Conservation (phyloP, 1,284 basidiomycete genomes). For the Boletus semigastroideus region DNA sequence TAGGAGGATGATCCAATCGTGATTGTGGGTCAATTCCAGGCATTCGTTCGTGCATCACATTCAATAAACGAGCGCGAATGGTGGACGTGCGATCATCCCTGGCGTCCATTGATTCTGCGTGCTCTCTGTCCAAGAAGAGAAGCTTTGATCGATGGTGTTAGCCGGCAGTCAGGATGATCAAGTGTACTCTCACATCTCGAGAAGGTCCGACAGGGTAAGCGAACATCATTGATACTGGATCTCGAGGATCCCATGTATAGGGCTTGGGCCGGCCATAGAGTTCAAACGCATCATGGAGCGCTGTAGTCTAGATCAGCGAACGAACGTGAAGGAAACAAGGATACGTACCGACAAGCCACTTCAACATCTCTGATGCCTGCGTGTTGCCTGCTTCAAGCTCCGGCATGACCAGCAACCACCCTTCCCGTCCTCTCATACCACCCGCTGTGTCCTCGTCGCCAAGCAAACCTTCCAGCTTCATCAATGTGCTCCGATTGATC, state of each 20-base stretch:
- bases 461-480: slow-evolving; percentile 84
- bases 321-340: slow-evolving; percentile 1
- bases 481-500: slow-evolving; percentile 81
- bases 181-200: slow-evolving; percentile 59
- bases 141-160: slow-evolving; percentile 43
- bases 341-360: slow-evolving; percentile 84
- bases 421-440: slow-evolving; percentile 63
- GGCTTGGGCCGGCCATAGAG: slow-evolving; percentile 82
- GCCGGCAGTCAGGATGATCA: background rate
- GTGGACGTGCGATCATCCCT: slow-evolving; percentile 74
- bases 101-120: slow-evolving; percentile 77
- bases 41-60: slow-evolving; percentile 70
- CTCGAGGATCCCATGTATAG: slow-evolving; percentile 87
- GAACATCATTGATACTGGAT: slow-evolving; percentile 77
- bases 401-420: slow-evolving; percentile 88
- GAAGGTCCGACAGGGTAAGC: slow-evolving; percentile 76
- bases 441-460: slow-evolving; percentile 74
- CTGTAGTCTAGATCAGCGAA: slow-evolving; percentile 38
- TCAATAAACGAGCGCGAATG: slow-evolving; percentile 62
- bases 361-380: slow-evolving; percentile 78
- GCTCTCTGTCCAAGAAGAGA: slow-evolving; percentile 88
- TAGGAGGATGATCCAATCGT: slow-evolving; percentile 16
- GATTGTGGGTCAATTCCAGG: slow-evolving; percentile 35
- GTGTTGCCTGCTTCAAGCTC: slow-evolving; percentile 56
- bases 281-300: slow-evolving; percentile 82